Evolutionary conservation across 306 rosid genomes (phyloP).

Genomic region (Pueraria montana): DNA sequence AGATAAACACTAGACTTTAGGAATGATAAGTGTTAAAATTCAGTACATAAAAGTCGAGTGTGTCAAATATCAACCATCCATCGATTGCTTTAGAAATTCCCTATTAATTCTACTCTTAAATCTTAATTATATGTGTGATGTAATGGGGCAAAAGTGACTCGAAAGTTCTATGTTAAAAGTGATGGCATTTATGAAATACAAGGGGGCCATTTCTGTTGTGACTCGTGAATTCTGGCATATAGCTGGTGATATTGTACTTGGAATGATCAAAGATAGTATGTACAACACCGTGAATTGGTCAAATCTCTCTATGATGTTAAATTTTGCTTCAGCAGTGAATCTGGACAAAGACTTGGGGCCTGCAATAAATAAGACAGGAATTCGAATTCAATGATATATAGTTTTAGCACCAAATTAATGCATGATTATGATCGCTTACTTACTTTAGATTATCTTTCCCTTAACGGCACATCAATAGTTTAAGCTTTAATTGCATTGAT

Average conservation of each 20-base stretch:
- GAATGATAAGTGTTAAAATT: no score
- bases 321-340: not conserved
- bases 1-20: no score
- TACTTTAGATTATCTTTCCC: not conserved
- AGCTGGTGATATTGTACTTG: conserved; percentile 16
- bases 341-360: not conserved
- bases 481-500: not conserved
- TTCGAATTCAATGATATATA: not conserved
- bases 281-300: not conserved
- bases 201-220: not conserved
- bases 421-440: not conserved
- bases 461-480: not conserved
- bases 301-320: not conserved
- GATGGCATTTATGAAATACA: not conserved
- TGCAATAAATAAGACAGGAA: not conserved
- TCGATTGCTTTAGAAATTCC: no score
- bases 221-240: not conserved
- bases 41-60: no score
- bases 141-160: not conserved
- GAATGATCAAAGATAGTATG: not conserved
- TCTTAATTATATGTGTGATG: not conserved
- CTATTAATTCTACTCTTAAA: no score
- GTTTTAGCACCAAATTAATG: not conserved
- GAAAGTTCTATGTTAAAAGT: not conserved
- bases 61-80: no score